Conservation (phyloP, 1,284 basidiomycete species). For the Rhizoctonia solani region DNA sequence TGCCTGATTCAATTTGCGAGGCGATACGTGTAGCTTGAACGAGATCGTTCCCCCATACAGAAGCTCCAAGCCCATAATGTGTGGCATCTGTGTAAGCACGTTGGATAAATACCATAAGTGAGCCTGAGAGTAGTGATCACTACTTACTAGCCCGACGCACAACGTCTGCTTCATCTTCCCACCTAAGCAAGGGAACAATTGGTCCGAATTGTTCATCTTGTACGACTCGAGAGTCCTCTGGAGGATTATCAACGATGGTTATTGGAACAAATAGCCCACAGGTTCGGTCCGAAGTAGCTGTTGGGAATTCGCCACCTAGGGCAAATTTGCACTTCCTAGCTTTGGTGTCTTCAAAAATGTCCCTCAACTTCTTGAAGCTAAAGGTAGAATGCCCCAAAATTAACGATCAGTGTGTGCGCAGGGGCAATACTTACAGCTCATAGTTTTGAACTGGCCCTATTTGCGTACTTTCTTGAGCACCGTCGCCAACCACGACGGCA, state of each 20-base stretch:
- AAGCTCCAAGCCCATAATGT: conserved; percentile 8
- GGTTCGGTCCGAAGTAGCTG: not conserved
- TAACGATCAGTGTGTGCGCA: not conserved
- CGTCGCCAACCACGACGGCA: conserved; percentile 1
- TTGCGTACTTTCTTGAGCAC: conserved; percentile 8
- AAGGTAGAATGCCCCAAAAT: not conserved
- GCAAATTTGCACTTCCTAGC: conserved; percentile 19
- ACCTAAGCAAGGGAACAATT: conserved; percentile 25
- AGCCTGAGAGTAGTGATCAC: not conserved
- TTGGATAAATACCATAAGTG: not conserved
- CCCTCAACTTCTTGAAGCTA: conserved; percentile 13
- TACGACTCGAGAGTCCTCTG: conserved; percentile 18
- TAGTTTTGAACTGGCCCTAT: conserved; percentile 28
- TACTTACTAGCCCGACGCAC: conserved; percentile 13
- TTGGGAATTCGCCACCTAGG: conserved; percentile 13
- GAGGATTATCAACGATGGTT: conserved; percentile 24
- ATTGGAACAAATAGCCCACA: conserved; percentile 21
- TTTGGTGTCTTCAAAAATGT: conserved; percentile 15
- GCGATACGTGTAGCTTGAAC: not conserved
- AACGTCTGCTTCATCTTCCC: conserved; percentile 23
- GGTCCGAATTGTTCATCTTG: conserved; percentile 28
- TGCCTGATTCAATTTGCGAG: conserved; percentile 3
- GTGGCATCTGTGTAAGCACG: conserved; percentile 4
- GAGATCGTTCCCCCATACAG: conserved; percentile 18
- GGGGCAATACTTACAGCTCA: not conserved